phyloP scores from a whole-genome alignment of 371 early-diverging fungal genomes.

The Mucor circinelloides region DNA sequence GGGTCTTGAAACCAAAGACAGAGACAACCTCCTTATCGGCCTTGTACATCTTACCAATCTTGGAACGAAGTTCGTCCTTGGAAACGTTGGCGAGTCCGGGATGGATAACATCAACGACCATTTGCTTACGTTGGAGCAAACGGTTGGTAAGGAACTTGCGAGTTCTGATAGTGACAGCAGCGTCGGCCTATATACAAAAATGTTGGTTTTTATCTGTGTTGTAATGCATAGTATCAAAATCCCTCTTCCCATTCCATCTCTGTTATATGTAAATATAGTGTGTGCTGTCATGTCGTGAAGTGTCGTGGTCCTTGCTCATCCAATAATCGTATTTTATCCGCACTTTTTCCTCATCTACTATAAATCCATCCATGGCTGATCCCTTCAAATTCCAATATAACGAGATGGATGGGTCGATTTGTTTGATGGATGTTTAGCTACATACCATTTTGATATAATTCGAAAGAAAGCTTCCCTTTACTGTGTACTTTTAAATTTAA shows the following conservation, averaged over 20 bases:
- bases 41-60: slow-evolving; percentile 97
- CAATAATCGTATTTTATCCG: too few species aligned
- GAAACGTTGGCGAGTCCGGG: slow-evolving; percentile 91
- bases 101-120: slow-evolving; percentile 97
- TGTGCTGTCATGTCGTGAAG: too few species aligned
- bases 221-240: background rate
- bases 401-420: background rate
- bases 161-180: slow-evolving; percentile 93
- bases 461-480: slow-evolving; percentile 16
- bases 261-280: too few species aligned
- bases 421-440: slow-evolving; percentile 10
- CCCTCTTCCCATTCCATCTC: background rate
- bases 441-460: slow-evolving; percentile 22
- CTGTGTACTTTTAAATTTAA: slow-evolving; percentile 10
- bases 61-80: slow-evolving; percentile 93
- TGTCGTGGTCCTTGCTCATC: background rate
- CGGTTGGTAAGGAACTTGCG: slow-evolving; percentile 99
- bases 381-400: background rate
- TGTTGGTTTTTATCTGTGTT: background rate
- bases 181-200: slow-evolving; percentile 65
- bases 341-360: background rate
- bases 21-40: slow-evolving; percentile 88
- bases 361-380: background rate
- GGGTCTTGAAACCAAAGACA: slow-evolving; percentile 95
- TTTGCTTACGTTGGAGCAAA: slow-evolving; percentile 97